Evolutionary conservation across 139 green algal species (phyloP), one percentile per base, ranked within the genome.

Genomic region (Picochlorum sp.): DNA sequence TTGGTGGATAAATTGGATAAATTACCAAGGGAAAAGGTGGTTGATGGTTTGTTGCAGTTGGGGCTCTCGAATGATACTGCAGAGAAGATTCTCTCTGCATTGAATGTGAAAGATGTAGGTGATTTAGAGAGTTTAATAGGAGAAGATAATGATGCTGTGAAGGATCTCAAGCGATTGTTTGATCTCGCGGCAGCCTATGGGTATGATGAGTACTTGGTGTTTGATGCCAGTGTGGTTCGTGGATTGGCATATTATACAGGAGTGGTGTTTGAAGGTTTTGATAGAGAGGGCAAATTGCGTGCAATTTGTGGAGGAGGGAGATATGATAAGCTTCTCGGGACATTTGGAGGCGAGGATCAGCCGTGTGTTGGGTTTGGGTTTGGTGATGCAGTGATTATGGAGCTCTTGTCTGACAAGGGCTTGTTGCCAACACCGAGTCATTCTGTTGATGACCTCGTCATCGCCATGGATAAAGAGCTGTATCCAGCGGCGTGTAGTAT

Each of bases 211-310:
- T 98, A 88, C 88, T 81, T 98, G 21, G 69, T 86, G 26, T 95
- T 97, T 79, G 93, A 98, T 62, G 80, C 90, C 13, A 88, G 72
- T 50, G 85, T 97, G 2, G 90, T 98, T 49, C 76, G 94, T 26
- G 94, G 94, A 16, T 84, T 99, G 50, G 92, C 94, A 1, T 99
- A 99, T 81, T 98, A 98, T 83, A 98, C 92, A 62, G 89, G 89
- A 51, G 76, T 86, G 4, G 89, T 96, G 32, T 96, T 96, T 81
- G 89, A 96, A 71, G 94, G 80, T 4, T 94, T 95, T 72, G 94
- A 99, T 73, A 72, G 88, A 9, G 76, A 71, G 3, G 92, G 90
- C 2, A 65, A 91, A 78, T 79, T 99, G 75, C 79, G 94, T 0
- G 94, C 94, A 30, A 97, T 99, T 63, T 96, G 86, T 71, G 94